A percentile compares a stretch with the other conserved stretches of the same genome.
These are phyloP conservation scores for Leishmania tropica DNA, from an alignment of 208 protist genomes.

Conservation along the genomic window DNA sequence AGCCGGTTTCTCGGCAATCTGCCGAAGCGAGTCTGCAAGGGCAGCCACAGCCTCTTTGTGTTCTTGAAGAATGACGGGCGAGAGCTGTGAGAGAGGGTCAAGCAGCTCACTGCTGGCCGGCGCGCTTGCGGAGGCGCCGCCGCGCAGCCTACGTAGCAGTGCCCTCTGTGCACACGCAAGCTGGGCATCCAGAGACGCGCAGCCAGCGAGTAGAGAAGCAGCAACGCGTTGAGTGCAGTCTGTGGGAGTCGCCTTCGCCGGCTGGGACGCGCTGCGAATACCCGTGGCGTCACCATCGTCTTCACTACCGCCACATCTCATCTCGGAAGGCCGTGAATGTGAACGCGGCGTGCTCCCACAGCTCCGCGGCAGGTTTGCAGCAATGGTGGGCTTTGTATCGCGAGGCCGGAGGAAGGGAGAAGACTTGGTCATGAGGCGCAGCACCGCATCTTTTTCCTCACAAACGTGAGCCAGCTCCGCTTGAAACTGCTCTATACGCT, in stretches of 20 bases:
- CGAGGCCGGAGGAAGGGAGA: background rate
- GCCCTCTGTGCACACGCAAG: slow-evolving; percentile 30
- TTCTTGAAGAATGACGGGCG: slow-evolving; percentile 21
- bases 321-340: background rate
- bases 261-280: background rate
- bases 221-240: slow-evolving; percentile 15
- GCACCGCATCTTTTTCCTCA: slow-evolving; percentile 45
- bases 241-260: background rate
- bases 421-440: slow-evolving; percentile 3
- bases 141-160: slow-evolving; percentile 5
- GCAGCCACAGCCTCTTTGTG: slow-evolving; percentile 35
- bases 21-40: slow-evolving; percentile 33
- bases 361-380: background rate
- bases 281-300: background rate
- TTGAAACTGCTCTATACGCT: slow-evolving; percentile 32
- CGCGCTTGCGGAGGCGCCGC: background rate
- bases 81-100: slow-evolving; percentile 21
- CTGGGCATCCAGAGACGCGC: slow-evolving; percentile 49
- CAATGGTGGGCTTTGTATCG: background rate
- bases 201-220: slow-evolving; percentile 50
- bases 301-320: background rate
- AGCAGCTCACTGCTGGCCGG: background rate
- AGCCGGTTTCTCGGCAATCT: slow-evolving; percentile 23
- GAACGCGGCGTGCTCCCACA: background rate
- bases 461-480: slow-evolving; percentile 32